Percentiles rank a stretch among this genome's conserved stretches.
Conservation (phyloP, 2,329 filamentous ascomycete genomes). For the Trichoderma gracile region DNA sequence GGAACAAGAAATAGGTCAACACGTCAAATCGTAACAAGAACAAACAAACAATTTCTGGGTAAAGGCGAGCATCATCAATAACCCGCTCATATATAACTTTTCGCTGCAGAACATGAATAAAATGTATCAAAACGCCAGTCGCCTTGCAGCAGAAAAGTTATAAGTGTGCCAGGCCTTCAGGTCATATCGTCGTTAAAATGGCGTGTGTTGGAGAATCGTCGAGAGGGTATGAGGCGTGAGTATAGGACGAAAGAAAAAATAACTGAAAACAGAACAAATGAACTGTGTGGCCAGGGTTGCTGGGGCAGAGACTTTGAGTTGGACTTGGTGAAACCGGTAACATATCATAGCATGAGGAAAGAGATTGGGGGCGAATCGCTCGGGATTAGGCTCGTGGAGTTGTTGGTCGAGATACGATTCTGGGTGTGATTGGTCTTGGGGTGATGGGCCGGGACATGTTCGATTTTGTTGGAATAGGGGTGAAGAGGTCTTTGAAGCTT, state of each 20-base stretch:
- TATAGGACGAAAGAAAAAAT: neutral
- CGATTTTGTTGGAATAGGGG: slow-evolving; percentile 27
- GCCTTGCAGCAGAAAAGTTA: neutral
- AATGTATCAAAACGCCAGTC: neutral
- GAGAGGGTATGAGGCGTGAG: neutral
- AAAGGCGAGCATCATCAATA: neutral
- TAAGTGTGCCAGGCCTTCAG: neutral
- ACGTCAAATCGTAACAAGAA: neutral
- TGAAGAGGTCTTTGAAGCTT: slow-evolving; percentile 47
- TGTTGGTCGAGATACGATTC: slow-evolving; percentile 6
- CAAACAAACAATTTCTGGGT: neutral
- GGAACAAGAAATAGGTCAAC: neutral
- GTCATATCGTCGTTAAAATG: neutral
- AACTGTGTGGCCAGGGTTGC: neutral
- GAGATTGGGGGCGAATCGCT: neutral
- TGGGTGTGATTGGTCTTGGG: slow-evolving; percentile 1
- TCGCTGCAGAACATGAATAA: no score
- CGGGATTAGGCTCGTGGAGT: slow-evolving; percentile 16
- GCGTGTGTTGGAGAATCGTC: neutral
- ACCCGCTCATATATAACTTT: neutral
- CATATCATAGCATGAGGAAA: no score
- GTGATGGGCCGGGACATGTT: slow-evolving; percentile 23
- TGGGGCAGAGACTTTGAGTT: neutral
- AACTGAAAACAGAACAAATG: neutral
- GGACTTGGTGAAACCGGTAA: no score